Percentiles rank a stretch among this genome's conserved stretches.
Evolutionary conservation across 352 stramenopile genomes (phyloP).

Genomic region (Pilasporangium apinafurcum): DNA sequence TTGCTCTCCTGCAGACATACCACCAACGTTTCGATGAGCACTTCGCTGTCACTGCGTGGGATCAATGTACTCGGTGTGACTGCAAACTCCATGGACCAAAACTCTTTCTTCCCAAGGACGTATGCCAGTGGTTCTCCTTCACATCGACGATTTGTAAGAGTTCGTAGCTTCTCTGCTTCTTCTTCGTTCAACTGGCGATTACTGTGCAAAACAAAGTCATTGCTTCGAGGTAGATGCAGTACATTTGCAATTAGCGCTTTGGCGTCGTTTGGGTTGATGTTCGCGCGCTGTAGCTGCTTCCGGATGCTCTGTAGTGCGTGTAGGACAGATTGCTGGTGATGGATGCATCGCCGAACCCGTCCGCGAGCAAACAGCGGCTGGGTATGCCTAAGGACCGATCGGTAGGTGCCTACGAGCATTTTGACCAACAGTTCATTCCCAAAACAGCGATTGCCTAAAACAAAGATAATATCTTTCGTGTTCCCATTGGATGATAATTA

Average conservation of each 20-base stretch:
- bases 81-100: slow-evolving; percentile 62
- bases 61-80: slow-evolving; percentile 66
- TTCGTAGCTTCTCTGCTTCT: slow-evolving; percentile 20
- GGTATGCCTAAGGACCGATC: no score
- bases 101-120: slow-evolving; percentile 55
- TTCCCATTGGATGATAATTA: no score
- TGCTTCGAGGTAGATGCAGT: slow-evolving; percentile 37
- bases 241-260: slow-evolving; percentile 52
- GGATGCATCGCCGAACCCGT: slow-evolving; percentile 1
- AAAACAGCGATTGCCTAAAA: no score
- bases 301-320: slow-evolving; percentile 4
- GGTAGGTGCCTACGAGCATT: no score
- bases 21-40: slow-evolving; percentile 65
- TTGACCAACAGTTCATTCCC: no score
- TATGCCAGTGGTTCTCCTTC: slow-evolving; percentile 71
- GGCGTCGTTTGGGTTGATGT: slow-evolving; percentile 17
- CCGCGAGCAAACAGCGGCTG: no score
- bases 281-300: slow-evolving; percentile 3
- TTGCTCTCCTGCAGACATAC: slow-evolving; percentile 21
- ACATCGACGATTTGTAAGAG: slow-evolving; percentile 14
- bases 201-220: slow-evolving; percentile 50
- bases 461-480: no score
- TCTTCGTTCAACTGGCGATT: slow-evolving; percentile 32
- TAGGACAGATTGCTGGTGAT: slow-evolving; percentile 5
- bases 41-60: slow-evolving; percentile 74